Percentiles rank a stretch among this genome's conserved stretches.
Evolutionary conservation across 208 protist species (phyloP).

Genomic region (Leishmania gerbilli): DNA sequence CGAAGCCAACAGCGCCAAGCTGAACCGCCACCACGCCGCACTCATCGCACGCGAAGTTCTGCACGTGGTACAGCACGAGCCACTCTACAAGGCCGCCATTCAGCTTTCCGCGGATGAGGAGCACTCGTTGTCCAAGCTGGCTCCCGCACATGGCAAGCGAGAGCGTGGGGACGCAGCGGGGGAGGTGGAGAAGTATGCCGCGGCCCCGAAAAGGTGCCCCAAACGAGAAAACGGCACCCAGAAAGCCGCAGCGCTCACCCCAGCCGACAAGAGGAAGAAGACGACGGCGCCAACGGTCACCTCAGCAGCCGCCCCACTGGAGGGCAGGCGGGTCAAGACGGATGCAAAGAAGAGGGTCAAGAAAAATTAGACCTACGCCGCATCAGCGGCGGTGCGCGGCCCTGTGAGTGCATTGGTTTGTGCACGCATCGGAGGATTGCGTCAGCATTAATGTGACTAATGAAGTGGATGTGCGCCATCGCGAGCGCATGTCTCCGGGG

Average conservation of each 20-base stretch:
- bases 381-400: not conserved
- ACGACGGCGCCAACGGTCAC: not conserved
- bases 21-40: constrained; percentile 66
- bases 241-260: not conserved
- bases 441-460: constrained; percentile 2
- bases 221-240: constrained; percentile 9
- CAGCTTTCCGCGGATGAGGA: constrained; percentile 47
- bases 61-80: constrained; percentile 46
- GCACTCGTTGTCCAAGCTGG: constrained; percentile 40
- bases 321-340: not conserved
- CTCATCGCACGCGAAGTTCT: constrained; percentile 85
- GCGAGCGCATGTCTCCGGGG: not conserved
- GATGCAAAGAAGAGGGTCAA: not conserved
- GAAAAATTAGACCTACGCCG: not conserved
- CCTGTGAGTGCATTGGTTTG: not conserved
- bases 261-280: constrained; percentile 1
- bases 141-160: constrained; percentile 55
- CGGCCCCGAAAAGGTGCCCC: constrained; percentile 1
- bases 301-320: not conserved
- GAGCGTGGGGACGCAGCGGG: constrained; percentile 22
- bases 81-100: constrained; percentile 62
- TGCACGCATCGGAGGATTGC: not conserved
- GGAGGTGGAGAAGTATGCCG: not conserved
- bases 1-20: constrained; percentile 35
- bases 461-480: not conserved